Conservation (phyloP, 768 basidiomycete species). For the Serendipita vermifera region DNA sequence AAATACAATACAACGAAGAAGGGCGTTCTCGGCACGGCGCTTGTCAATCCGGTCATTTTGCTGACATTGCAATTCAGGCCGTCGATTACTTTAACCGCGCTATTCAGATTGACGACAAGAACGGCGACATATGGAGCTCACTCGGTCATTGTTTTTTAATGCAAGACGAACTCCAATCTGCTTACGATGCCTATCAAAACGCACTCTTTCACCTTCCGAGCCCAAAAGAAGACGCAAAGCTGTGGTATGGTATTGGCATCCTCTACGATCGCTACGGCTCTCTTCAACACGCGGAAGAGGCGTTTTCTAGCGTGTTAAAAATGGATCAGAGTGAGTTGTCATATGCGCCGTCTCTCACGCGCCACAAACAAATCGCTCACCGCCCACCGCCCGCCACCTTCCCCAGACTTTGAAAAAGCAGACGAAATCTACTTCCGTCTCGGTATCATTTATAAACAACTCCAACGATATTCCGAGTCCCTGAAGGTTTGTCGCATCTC, state of each 20-base stretch:
- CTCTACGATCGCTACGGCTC: constrained; percentile 98
- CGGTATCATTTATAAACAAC: constrained; percentile 99
- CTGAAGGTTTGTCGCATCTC: constrained; percentile 34
- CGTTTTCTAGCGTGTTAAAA: constrained; percentile 86
- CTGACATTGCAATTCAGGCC: constrained; percentile 39
- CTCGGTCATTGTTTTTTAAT: constrained; percentile 96
- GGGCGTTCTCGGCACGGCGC: neutral
- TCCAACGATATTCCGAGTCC: constrained; percentile 81
- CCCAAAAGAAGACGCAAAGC: constrained; percentile 95
- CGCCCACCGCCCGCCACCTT: neutral
- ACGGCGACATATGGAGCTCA: constrained; percentile 97
- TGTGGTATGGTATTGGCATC: constrained; percentile 99
- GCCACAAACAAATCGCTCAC: neutral
- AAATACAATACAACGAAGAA: no score
- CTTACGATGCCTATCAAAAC: constrained; percentile 96
- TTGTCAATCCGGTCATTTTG: neutral
- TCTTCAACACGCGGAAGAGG: constrained; percentile 97
- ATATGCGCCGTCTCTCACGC: constrained; percentile 20
- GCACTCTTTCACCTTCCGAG: constrained; percentile 91
- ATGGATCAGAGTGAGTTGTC: constrained; percentile 81
- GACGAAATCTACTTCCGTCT: constrained; percentile 97
- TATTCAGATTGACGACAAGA: constrained; percentile 79
- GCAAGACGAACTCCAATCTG: constrained; percentile 98
- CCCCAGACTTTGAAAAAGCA: constrained; percentile 89
- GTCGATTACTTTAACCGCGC: constrained; percentile 95